These are phyloP conservation scores for Striga hermonthica DNA, from an alignment of 305 asterid species.

Conservation along the genomic window DNA sequence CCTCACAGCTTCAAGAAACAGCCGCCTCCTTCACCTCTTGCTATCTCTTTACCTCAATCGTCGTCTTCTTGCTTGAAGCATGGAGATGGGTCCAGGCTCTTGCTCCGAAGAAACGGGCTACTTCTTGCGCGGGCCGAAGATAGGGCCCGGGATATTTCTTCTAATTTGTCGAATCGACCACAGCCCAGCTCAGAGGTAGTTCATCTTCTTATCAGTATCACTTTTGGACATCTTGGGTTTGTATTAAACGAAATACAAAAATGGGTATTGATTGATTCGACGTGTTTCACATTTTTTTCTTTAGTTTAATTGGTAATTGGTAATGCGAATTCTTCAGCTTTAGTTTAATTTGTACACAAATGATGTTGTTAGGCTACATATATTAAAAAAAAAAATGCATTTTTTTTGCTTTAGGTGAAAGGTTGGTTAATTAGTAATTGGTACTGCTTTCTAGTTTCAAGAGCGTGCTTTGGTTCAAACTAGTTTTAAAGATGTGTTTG, in stretches of 20 bases:
- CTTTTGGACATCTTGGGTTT: constrained; percentile 8
- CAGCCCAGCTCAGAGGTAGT: constrained; percentile 40
- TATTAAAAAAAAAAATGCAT: background rate
- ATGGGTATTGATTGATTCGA: background rate
- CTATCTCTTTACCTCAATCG: constrained; percentile 27
- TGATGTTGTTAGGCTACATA: background rate
- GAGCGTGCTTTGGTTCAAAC: constrained; percentile 19
- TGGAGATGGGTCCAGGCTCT: constrained; percentile 34
- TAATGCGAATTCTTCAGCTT: no score
- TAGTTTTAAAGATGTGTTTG: constrained; percentile 31
- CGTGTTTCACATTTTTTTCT: constrained; percentile 9
- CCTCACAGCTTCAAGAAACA: constrained; percentile 33
- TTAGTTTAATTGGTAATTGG: no score
- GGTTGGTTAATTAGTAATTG: no score
- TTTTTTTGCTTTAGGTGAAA: background rate
- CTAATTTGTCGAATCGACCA: constrained; percentile 45
- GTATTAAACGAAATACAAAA: constrained; percentile 8
- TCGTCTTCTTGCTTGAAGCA: constrained; percentile 35
- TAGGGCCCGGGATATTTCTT: constrained; percentile 48
- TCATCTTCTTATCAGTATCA: constrained; percentile 8
- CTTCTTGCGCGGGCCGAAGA: constrained; percentile 77
- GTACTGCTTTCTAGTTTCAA: no score
- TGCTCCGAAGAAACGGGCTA: constrained; percentile 48
- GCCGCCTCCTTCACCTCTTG: constrained; percentile 28
- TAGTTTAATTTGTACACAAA: no score